Percentiles rank a stretch among this genome's conserved stretches.
These are phyloP conservation scores for Stellera chamaejasme DNA, from an alignment of 345 rosid species.

Conservation along the genomic window DNA sequence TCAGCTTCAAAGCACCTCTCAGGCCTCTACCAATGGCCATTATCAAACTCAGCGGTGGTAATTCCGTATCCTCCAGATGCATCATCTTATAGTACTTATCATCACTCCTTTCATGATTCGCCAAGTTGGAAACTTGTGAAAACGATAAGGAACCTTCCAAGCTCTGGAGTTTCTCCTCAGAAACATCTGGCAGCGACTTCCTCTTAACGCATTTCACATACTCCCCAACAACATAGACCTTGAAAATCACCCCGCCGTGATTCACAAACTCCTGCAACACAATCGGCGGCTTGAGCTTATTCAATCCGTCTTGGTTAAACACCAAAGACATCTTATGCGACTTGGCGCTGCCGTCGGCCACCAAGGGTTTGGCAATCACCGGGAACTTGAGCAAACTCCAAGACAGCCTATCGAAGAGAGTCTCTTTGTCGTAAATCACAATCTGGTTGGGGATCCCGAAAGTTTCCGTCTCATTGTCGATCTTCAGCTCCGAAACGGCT, in stretches of 20 bases:
- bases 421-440: slow-evolving; percentile 41
- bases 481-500: slow-evolving; percentile 38
- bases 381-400: slow-evolving; percentile 44
- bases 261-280: slow-evolving; percentile 61
- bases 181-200: slow-evolving; percentile 49
- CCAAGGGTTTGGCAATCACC: slow-evolving; percentile 53
- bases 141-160: slow-evolving; percentile 37
- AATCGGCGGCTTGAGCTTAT: slow-evolving; percentile 41
- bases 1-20: slow-evolving; percentile 40
- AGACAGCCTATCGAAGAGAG: slow-evolving; percentile 25
- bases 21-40: slow-evolving; percentile 36
- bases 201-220: slow-evolving; percentile 49
- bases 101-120: slow-evolving; percentile 22
- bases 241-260: slow-evolving; percentile 62
- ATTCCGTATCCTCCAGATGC: slow-evolving; percentile 31
- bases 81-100: slow-evolving; percentile 26
- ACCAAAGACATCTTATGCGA: slow-evolving; percentile 55
- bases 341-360: slow-evolving; percentile 47
- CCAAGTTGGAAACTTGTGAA: slow-evolving; percentile 50
- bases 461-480: slow-evolving; percentile 20
- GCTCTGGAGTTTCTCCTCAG: slow-evolving; percentile 35
- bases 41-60: slow-evolving; percentile 41
- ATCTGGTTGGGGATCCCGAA: slow-evolving; percentile 56
- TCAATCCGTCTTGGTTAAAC: slow-evolving; percentile 44
- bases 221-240: slow-evolving; percentile 51